Base-by-base conservation (phyloP, 192 early-diverging fungal species). In the Coemansia brasiliensis region DNA sequence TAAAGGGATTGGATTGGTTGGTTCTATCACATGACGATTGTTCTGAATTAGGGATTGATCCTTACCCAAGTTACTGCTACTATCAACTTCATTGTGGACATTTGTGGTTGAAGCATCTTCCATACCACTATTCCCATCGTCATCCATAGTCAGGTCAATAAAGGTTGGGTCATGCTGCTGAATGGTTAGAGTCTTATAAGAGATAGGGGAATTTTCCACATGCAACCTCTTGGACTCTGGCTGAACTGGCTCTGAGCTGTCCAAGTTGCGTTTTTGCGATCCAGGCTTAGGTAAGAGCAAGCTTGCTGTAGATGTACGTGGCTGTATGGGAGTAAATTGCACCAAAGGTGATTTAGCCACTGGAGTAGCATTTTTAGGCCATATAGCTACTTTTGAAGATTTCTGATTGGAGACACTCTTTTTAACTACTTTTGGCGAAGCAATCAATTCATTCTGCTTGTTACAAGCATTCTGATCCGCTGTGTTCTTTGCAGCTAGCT, bases 111-210 rank as follows among this genome's bases (percentile, higher is more conserved):
- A 35, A 7, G 32, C 32, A 35, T 10, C 6, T 9, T 35, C 8
- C 22, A 26, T 26, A 27, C 6, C 48, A 12, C 15, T n/a, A 15
- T 49, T n/a, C 13, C 10, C 24, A 25, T 26, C 46, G 2, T 13
- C 22, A 6, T 49, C 46, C 24, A 49, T 12, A 24, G 46, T 49
- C 46, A 49, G 46, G 16, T 49, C 46, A 6, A 42, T 16, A 18
- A 42, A n/a, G 40, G 17, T n/a, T 16, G 15, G n/a, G 1, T 42
- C 40, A n/a, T 5, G 15, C 8, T 42, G 3, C 40, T 18, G 17
- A 5, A 42, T 42, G n/a, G 15, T 6, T 18, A 16, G 17, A 17
- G 40, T 6, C 40, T 18, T 13, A 16, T 6, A 7, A 18, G 17
- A 42, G 40, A 3, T 16, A n/a, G 40, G 40, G 3, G 40, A 4